Conservation (phyloP, 345 rosid species). For the Clarkia xantiana region DNA sequence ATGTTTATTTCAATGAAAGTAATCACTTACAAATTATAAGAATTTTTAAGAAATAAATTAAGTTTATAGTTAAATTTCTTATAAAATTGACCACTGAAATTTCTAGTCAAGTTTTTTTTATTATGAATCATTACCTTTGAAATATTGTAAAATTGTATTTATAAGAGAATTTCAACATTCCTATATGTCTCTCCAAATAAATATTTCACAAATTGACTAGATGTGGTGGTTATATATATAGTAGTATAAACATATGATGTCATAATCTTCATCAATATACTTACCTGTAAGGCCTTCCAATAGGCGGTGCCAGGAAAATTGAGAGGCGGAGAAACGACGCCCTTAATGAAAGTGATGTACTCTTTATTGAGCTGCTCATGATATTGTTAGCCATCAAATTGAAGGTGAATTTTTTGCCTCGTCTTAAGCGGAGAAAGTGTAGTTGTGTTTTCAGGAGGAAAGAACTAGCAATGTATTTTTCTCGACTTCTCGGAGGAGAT, state of each 20-base stretch:
- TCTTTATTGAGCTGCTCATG: conserved; percentile 81
- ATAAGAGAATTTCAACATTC: too few species aligned
- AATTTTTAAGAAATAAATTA: too few species aligned
- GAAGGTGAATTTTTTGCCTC: conserved; percentile 97
- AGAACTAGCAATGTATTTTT: conserved; percentile 74
- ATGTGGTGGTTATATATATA: too few species aligned
- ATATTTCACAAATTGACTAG: too few species aligned
- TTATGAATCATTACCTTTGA: too few species aligned
- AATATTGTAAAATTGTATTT: too few species aligned
- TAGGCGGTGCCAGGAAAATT: conserved; percentile 94
- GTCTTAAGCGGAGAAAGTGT: conserved; percentile 74
- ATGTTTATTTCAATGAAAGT: too few species aligned
- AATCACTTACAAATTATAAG: too few species aligned
- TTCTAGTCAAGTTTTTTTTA: too few species aligned
- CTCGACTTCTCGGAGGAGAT: conserved; percentile 68
- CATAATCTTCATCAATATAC: background rate
- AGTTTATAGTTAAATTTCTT: too few species aligned
- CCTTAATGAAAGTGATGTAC: conserved; percentile 97
- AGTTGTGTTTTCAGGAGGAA: conserved; percentile 53
- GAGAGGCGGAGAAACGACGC: conserved; percentile 85
- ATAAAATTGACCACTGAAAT: too few species aligned
- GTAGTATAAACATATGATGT: background rate
- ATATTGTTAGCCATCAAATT: conserved; percentile 92
- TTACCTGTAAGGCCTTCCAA: conserved; percentile 69
- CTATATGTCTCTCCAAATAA: too few species aligned